Evolutionary conservation across 2,329 filamentous ascomycete genomes (phyloP).

Genomic region (Cercospora sp.): DNA sequence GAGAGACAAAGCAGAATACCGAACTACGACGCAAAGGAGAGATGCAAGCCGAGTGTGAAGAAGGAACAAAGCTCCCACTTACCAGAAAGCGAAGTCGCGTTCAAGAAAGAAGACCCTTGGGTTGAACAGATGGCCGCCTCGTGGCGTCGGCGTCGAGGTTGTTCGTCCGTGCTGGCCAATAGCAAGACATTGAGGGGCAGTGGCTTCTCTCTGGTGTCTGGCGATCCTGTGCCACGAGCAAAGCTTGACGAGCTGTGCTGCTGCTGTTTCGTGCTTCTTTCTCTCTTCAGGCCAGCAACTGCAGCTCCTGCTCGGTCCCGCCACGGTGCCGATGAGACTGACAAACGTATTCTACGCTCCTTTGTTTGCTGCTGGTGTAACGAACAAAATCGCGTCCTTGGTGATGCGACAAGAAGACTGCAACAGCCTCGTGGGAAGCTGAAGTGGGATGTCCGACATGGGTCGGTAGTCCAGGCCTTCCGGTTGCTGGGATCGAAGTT

Average conservation of each 20-base stretch:
- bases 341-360: neutral
- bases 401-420: neutral
- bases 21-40: neutral
- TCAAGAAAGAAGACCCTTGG: neutral
- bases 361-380: neutral
- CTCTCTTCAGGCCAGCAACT: neutral
- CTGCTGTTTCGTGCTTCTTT: neutral
- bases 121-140: constrained; percentile 3
- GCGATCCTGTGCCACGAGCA: constrained; percentile 8
- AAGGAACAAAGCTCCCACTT: neutral
- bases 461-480: neutral
- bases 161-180: constrained; percentile 9
- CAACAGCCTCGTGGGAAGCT: neutral
- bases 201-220: constrained; percentile 2
- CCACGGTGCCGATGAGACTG: constrained; percentile 8
- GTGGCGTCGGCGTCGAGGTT: neutral
- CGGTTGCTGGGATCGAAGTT: neutral
- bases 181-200: neutral
- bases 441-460: constrained; percentile 3
- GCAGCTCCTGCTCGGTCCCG: constrained; percentile 2
- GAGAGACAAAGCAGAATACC: neutral
- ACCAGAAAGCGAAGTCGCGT: neutral
- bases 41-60: constrained; percentile 1
- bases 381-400: neutral
- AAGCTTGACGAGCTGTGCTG: neutral